A percentile compares a stretch with the other conserved stretches of the same genome.
These are phyloP conservation scores for Sporothrix dimorphospora DNA, from an alignment of 2,329 filamentous ascomycete species.

Conservation along the genomic window DNA sequence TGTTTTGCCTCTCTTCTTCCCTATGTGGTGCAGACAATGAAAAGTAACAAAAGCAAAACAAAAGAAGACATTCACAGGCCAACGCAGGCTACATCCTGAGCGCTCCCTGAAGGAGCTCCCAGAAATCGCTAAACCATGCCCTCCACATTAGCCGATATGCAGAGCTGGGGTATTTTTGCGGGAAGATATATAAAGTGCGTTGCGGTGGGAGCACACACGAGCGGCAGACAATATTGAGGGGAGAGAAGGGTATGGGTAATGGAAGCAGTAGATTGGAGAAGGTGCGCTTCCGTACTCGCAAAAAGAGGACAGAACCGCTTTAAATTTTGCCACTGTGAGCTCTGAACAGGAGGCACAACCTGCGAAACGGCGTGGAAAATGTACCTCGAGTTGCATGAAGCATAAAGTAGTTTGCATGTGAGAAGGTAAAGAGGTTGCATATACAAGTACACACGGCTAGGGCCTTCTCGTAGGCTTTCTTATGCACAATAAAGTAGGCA, in stretches of 20 bases:
- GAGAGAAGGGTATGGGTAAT: conserved; percentile 8
- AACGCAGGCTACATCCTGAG: neutral
- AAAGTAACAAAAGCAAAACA: neutral
- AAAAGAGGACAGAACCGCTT: neutral
- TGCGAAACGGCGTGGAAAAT: neutral
- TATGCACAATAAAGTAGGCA: too few species aligned
- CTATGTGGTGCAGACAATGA: neutral
- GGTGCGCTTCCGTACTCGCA: neutral
- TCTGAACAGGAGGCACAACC: neutral
- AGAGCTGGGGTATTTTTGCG: neutral
- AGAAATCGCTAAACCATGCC: conserved; percentile 1
- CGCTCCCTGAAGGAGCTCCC: neutral
- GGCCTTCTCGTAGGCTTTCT: too few species aligned
- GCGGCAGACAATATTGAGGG: neutral
- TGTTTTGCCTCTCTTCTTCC: neutral
- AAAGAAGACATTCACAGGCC: neutral
- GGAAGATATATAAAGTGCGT: neutral
- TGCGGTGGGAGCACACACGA: neutral
- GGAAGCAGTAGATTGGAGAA: neutral
- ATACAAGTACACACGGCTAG: neutral
- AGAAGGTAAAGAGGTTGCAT: conserved; percentile 3
- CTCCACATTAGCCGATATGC: conserved; percentile 22
- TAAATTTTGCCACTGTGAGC: neutral
- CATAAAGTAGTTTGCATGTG: neutral
- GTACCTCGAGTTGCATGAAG: neutral